These are phyloP conservation scores for Naganishia vaughanmartiniae DNA, from an alignment of 768 basidiomycete species.

Conservation along the genomic window DNA sequence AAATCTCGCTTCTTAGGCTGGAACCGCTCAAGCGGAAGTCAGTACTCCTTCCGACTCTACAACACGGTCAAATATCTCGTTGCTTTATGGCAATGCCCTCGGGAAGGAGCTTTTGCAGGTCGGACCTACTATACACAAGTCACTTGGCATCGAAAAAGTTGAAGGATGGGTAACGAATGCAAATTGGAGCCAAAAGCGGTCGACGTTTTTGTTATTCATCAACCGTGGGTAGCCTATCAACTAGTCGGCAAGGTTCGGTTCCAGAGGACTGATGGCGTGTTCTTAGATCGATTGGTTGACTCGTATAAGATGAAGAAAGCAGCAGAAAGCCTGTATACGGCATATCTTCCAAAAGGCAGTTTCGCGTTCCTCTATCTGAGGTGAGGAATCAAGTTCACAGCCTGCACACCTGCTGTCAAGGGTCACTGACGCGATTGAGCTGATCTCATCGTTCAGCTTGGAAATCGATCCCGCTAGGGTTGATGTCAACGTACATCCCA, in stretches of 20 bases:
- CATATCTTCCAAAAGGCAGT: constrained; percentile 81
- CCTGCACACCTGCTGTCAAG: neutral
- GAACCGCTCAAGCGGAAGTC: constrained; percentile 71
- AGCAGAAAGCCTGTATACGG: constrained; percentile 78
- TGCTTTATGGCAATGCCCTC: constrained; percentile 76
- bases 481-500: constrained; percentile 97
- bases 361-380: constrained; percentile 91
- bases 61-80: constrained; percentile 66
- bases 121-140: constrained; percentile 39
- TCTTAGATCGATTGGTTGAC: constrained; percentile 83
- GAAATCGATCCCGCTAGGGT: constrained; percentile 80
- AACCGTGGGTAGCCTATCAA: constrained; percentile 65
- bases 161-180: constrained; percentile 77
- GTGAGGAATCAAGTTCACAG: constrained; percentile 54
- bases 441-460: constrained; percentile 57
- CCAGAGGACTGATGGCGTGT: neutral
- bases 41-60: constrained; percentile 72
- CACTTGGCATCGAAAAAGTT: constrained; percentile 64
- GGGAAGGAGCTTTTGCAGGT: constrained; percentile 67
- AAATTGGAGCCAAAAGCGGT: constrained; percentile 85
- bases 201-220: constrained; percentile 82
- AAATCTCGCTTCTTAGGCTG: constrained; percentile 57
- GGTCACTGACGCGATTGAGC: constrained; percentile 15
- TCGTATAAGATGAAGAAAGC: constrained; percentile 81
- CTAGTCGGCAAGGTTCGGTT: neutral